Evolutionary conservation across 257 asterid genomes (phyloP), one percentile per base, ranked within the genome.

Genomic region (Nicotiana benthamiana): DNA sequence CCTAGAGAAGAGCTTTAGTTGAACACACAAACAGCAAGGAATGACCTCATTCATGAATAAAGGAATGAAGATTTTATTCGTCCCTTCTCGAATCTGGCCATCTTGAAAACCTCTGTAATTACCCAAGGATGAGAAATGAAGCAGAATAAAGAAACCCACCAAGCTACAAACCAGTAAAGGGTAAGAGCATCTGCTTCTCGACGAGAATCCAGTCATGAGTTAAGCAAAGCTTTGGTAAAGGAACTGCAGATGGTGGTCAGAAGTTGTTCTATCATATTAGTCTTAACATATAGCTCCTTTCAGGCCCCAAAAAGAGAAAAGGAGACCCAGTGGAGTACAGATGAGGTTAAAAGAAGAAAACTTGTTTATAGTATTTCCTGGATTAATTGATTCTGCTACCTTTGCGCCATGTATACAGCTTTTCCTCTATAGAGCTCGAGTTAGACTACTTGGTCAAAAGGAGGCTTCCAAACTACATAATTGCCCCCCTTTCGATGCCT

Each of bases 121-220:
- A 8, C 64, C 76, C 64, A 60, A 75, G 59, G 82, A 86, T 75
- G 67, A 79, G 52, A 83, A 65, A 79, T 64, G 86, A 62, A 83
- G 66, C 43, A 75, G 30, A 60, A 79, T 40, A 36, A 83, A 63
- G 83, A 80, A 81, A 26, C 80, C 83, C 30, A 76, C 61, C 54
- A 84, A 68, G 84, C 83, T 56, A 72, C 82, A 80, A 57, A 81
- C n/a, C 27, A 52, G 53, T n/a, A 82, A 75, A 51, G 60, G 81
- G 75, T 79, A 67, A 40, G 80, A 30, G 18, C 68, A 84, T 82
- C 87, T 76, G 48, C 9, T 68, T 82, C 84, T 51, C 1, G 81
- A 80, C 4, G 86, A 80, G 3, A 80, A 40, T 22, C 53, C 70
- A 83, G 26, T 43, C 85, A 86, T 83, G 52, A 6, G 13, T 60